phyloP scores from a whole-genome alignment of 306 rosid genomes.

The Betula pendula region DNA sequence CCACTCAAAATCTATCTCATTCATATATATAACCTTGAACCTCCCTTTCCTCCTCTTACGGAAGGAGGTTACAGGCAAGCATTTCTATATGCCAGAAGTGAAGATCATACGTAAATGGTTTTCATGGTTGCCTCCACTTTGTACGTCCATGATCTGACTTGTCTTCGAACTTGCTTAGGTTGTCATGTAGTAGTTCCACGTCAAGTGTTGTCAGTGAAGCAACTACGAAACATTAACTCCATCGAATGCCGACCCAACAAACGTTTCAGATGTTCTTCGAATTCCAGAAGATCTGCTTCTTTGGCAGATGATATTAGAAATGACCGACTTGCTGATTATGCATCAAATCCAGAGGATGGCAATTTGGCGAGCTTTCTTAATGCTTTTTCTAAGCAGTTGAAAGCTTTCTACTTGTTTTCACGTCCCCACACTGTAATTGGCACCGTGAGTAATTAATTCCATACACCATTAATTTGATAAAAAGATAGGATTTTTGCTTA shows the following conservation, averaged over 20 bases:
- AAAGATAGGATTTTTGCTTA: neutral
- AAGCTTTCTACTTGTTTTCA: slow-evolving; percentile 24
- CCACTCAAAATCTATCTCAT: neutral
- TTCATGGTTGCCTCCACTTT: neutral
- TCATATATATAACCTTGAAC: neutral
- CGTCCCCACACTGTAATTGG: slow-evolving; percentile 34
- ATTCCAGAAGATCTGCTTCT: neutral
- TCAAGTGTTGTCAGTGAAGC: slow-evolving; percentile 5
- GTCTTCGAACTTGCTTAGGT: neutral
- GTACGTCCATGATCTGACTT: neutral
- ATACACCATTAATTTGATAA: neutral
- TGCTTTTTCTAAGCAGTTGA: slow-evolving; percentile 13
- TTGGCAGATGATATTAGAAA: neutral
- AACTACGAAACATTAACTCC: neutral
- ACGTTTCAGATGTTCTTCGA: neutral
- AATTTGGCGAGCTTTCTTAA: neutral
- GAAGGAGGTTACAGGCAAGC: neutral
- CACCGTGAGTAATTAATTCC: slow-evolving; percentile 5
- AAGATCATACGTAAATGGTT: neutral
- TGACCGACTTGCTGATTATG: neutral
- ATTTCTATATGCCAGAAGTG: neutral
- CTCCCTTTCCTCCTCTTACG: neutral
- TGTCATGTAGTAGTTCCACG: slow-evolving; percentile 19
- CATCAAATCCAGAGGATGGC: neutral
- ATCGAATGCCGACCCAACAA: neutral